Percentiles rank a stretch among this genome's conserved stretches.
Evolutionary conservation across 805 yeast species (phyloP).

Genomic region (Vanderwaltozyma verrucispora): DNA sequence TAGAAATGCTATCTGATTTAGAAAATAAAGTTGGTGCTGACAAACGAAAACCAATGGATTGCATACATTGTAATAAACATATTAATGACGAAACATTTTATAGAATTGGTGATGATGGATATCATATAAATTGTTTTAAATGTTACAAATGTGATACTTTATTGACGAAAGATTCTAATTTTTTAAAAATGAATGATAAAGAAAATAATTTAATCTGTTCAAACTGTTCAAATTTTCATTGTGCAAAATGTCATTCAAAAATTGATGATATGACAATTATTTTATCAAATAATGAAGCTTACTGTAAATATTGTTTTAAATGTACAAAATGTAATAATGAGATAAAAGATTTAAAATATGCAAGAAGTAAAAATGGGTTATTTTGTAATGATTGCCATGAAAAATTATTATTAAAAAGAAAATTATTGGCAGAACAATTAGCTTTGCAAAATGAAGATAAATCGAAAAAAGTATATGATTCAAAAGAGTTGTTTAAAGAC

Average conservation of each 20-base stretch:
- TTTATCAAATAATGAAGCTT: conserved; percentile 76
- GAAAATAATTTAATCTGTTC: conserved; percentile 57
- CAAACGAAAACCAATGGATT: conserved; percentile 7
- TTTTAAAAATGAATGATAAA: conserved; percentile 31
- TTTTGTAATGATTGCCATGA: conserved; percentile 93
- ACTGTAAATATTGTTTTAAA: conserved; percentile 80
- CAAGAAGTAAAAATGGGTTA: conserved; percentile 84
- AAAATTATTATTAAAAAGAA: conserved; percentile 63
- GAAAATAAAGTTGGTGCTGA: too few species aligned
- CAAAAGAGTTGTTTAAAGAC: conserved; percentile 4
- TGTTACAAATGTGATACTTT: conserved; percentile 76
- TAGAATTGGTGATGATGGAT: conserved; percentile 85
- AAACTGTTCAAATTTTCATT: conserved; percentile 70
- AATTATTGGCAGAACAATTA: conserved; percentile 28
- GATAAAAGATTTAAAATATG: conserved; percentile 83
- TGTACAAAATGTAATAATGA: conserved; percentile 80
- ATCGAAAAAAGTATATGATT: too few species aligned
- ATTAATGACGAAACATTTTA: conserved; percentile 89
- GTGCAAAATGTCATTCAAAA: conserved; percentile 74
- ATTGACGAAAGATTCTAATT: conserved; percentile 79
- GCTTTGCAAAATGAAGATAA: too few species aligned
- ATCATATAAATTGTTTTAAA: conserved; percentile 90
- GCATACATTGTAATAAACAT: conserved; percentile 38
- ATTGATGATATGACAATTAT: conserved; percentile 85
- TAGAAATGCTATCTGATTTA: too few species aligned